Conservation (phyloP, 2,329 filamentous ascomycete genomes). For the Neonectria punicea region DNA sequence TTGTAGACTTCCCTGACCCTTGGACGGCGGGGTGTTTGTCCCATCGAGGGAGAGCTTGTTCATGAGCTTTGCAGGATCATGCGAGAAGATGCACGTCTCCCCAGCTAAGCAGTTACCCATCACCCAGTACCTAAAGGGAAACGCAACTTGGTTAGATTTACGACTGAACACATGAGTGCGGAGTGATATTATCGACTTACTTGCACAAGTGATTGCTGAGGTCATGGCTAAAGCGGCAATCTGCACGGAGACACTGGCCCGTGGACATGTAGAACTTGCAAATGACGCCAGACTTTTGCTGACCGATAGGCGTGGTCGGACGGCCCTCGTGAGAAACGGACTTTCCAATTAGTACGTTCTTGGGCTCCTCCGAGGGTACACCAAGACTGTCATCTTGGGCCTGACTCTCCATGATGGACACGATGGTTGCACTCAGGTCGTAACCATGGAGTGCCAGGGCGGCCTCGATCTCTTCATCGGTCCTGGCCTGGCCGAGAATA, state of each 20-base stretch:
- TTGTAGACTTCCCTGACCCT: conserved; percentile 75
- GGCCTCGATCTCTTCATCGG: conserved; percentile 94
- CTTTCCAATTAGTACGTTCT: conserved; percentile 85
- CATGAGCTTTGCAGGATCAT: conserved; percentile 89
- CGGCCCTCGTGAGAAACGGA: conserved; percentile 82
- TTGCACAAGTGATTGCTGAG: conserved; percentile 97
- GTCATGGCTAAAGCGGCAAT: conserved; percentile 97
- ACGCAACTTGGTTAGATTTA: conserved; percentile 15
- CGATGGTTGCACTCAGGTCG: conserved; percentile 91
- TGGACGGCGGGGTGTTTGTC: conserved; percentile 70
- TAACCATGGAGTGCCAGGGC: conserved; percentile 90
- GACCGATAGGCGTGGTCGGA: conserved; percentile 79
- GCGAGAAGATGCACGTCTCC: conserved; percentile 94
- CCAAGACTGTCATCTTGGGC: conserved; percentile 50
- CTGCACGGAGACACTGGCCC: conserved; percentile 93
- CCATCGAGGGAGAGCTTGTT: conserved; percentile 82
- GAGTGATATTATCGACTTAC: conserved; percentile 65
- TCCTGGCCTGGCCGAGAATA: conserved; percentile 87
- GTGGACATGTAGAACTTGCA: conserved; percentile 98
- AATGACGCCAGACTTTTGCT: conserved; percentile 85
- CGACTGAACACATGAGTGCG: background rate
- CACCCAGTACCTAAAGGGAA: conserved; percentile 81
- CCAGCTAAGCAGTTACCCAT: conserved; percentile 95
- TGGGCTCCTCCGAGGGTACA: conserved; percentile 63
- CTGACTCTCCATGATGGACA: conserved; percentile 84